Base-by-base conservation (phyloP, 2,329 filamentous ascomycete genomes). In the Fusarium fujikuroi region DNA sequence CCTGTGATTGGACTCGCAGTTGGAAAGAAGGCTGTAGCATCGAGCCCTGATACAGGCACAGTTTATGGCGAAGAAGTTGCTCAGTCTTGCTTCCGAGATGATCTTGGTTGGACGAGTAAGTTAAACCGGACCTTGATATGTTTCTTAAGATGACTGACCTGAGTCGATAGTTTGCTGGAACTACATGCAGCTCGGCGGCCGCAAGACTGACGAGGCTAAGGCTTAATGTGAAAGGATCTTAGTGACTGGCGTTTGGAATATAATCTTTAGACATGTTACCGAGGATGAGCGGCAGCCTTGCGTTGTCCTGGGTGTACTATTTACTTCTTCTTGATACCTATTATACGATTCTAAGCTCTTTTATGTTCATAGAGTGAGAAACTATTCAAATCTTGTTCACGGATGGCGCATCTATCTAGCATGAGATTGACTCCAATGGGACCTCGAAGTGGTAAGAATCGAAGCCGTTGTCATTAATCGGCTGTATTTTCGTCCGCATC, bases 1-100 rank as follows among this genome's bases (percentile, higher is more conserved):
- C 86, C 91, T 19, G 89, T 92, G 84, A 94, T 95, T 70, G 92
- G 90, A 1, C 81, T 95, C 7, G 92, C 92, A 0, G 85, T 95
- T 4, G 93, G 92, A 39, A 91, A 90, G 79, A 89, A 90, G 76
- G 92, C 91, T 3, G 85, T 94, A 3, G 87, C 88, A 3, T 93
- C 90, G 75, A 87, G 87, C 49, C 86, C 88, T 0, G 85, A 85
- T 1, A 84, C 82, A 3, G 91, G 91, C 1, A 88, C 89, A 47
- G 84, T 84, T 32, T 86, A 84, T 46, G 92, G 92, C 1, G 87
- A 89, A 68, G 89, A 93, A 56, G 84, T 92, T 18, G 86, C 90
- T 85, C 80, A 89, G 72, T 80, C 82, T 9, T 92, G 91, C 78
- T 94, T 95, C 79, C 87, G 89, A 23, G 85, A 92, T 58, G 92